phyloP scores from a whole-genome alignment of 1,284 basidiomycete species.

The Coniferiporia sulphurascens region DNA sequence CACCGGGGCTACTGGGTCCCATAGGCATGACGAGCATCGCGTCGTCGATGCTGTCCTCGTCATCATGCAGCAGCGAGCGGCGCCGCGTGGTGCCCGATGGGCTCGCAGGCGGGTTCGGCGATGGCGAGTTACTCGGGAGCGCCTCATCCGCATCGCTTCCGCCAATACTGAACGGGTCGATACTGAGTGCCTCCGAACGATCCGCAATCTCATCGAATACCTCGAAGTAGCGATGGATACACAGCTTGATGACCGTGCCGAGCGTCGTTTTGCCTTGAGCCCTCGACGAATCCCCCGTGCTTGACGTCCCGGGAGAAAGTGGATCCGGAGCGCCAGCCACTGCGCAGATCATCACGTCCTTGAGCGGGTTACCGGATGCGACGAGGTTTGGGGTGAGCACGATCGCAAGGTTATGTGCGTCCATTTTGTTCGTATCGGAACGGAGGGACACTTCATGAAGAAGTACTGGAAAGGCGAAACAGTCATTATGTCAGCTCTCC shows the following conservation, averaged over 20 bases:
- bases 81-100: constrained; percentile 12
- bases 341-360: constrained; percentile 67
- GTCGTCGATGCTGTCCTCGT: constrained; percentile 68
- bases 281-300: constrained; percentile 23
- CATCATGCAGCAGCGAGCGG: constrained; percentile 35
- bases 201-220: constrained; percentile 76
- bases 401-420: constrained; percentile 75
- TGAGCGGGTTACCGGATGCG: constrained; percentile 57
- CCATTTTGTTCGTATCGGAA: constrained; percentile 68
- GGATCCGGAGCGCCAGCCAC: constrained; percentile 44
- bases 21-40: constrained; percentile 72
- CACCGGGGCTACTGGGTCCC: constrained; percentile 35
- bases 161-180: constrained; percentile 15
- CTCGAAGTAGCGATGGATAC: constrained; percentile 80
- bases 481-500: no score
- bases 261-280: constrained; percentile 55
- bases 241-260: constrained; percentile 67
- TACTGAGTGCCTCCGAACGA: constrained; percentile 54
- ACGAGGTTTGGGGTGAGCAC: constrained; percentile 78
- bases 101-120: constrained; percentile 28
- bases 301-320: constrained; percentile 16
- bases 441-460: constrained; percentile 72
- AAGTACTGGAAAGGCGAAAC: constrained; percentile 44
- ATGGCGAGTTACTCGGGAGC: constrained; percentile 9
- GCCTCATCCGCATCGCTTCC: constrained; percentile 4